Conservation (phyloP, 345 rosid species). For the Brassica napus region Da-Ae NC_063447.1:61200001-61200500, state of each 20-base stretch:
- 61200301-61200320: constrained; percentile 32
- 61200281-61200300: constrained; percentile 37
- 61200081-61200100: constrained; percentile 42
- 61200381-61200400: constrained; percentile 12
- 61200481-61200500: constrained; percentile 18
- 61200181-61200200: constrained; percentile 36
- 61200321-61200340: constrained; percentile 38
- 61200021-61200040: constrained; percentile 17
- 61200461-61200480: constrained; percentile 38
- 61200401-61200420: constrained; percentile 12
- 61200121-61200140: constrained; percentile 42
- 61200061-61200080: constrained; percentile 18
- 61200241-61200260: constrained; percentile 21
- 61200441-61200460: neutral
- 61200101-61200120: constrained; percentile 37
- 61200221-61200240: constrained; percentile 14
- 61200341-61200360: neutral
- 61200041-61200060: constrained; percentile 21
- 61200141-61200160: constrained; percentile 42
- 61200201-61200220: constrained; percentile 21
- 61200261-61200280: constrained; percentile 17
- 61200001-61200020: constrained; percentile 19
- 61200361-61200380: constrained; percentile 9
- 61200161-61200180: constrained; percentile 44
- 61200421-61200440: constrained; percentile 3